A percentile compares a stretch with the other conserved stretches of the same genome.
Conservation (phyloP, 768 basidiomycete species). For the Lactarius vividus region DNA sequence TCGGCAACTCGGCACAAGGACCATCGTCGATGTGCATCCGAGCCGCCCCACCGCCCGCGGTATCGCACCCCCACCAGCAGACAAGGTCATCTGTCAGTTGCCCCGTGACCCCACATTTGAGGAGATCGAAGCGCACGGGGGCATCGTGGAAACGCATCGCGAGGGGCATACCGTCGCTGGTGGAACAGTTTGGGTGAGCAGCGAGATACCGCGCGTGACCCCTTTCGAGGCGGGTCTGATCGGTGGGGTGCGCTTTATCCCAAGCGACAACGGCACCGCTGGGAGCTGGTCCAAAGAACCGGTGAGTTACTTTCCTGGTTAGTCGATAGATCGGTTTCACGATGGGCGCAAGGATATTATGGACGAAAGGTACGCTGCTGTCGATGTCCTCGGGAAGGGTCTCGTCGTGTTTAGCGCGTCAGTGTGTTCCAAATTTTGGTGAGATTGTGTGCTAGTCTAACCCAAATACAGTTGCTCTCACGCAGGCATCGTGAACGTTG, state of each 20-base stretch:
- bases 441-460: background rate
- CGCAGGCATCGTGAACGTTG: constrained; percentile 83
- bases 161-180: constrained; percentile 66
- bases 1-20: constrained; percentile 31
- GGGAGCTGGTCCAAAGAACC: constrained; percentile 44
- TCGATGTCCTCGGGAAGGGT: constrained; percentile 81
- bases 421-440: constrained; percentile 33
- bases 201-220: constrained; percentile 72
- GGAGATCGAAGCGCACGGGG: constrained; percentile 55
- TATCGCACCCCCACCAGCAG: constrained; percentile 60
- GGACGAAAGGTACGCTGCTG: constrained; percentile 77
- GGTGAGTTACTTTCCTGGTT: background rate
- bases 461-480: constrained; percentile 53
- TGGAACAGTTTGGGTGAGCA: constrained; percentile 71
- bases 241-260: constrained; percentile 63
- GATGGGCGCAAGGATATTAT: constrained; percentile 55
- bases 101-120: constrained; percentile 72
- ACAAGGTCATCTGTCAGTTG: constrained; percentile 57
- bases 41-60: constrained; percentile 71
- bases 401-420: constrained; percentile 82
- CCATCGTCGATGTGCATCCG: constrained; percentile 74
- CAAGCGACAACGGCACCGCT: constrained; percentile 43
- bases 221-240: constrained; percentile 65
- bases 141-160: constrained; percentile 49
- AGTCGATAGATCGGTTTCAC: background rate